Evolutionary conservation across 2,329 filamentous ascomycete species (phyloP).

Genomic region (Daldinia sp.): DNA sequence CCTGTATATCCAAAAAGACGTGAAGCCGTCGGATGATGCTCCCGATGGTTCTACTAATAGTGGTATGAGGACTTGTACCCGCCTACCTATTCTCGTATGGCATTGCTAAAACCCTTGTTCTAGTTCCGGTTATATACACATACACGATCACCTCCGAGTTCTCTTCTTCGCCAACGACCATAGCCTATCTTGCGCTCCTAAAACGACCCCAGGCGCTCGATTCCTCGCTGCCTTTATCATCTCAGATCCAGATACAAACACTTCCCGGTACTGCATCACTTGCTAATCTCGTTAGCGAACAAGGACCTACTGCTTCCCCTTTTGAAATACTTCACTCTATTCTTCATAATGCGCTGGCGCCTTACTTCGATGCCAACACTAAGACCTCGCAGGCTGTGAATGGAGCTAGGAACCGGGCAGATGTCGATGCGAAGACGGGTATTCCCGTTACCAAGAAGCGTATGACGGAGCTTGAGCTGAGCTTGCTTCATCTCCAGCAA

Average conservation of each 20-base stretch:
- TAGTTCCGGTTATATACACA: constrained; percentile 65
- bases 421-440: constrained; percentile 90
- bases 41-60: constrained; percentile 58
- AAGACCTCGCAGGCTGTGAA: constrained; percentile 76
- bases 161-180: constrained; percentile 78
- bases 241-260: constrained; percentile 92
- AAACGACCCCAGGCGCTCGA: constrained; percentile 92
- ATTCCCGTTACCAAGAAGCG: constrained; percentile 98
- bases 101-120: constrained; percentile 41
- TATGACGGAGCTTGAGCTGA: constrained; percentile 91
- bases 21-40: constrained; percentile 61
- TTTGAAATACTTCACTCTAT: constrained; percentile 93
- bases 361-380: constrained; percentile 97
- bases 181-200: constrained; percentile 85
- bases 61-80: constrained; percentile 49
- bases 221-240: constrained; percentile 79
- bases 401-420: constrained; percentile 75
- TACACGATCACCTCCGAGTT: constrained; percentile 87
- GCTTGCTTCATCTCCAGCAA: constrained; percentile 89
- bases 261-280: constrained; percentile 81
- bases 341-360: constrained; percentile 88
- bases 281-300: constrained; percentile 71
- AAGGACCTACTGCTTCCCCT: constrained; percentile 78
- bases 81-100: neutral
- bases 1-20: constrained; percentile 90